Percentiles rank a stretch among this genome's conserved stretches.
phyloP scores from a whole-genome alignment of 192 early-diverging fungal genomes.

The Haplosporangium gracile region DNA sequence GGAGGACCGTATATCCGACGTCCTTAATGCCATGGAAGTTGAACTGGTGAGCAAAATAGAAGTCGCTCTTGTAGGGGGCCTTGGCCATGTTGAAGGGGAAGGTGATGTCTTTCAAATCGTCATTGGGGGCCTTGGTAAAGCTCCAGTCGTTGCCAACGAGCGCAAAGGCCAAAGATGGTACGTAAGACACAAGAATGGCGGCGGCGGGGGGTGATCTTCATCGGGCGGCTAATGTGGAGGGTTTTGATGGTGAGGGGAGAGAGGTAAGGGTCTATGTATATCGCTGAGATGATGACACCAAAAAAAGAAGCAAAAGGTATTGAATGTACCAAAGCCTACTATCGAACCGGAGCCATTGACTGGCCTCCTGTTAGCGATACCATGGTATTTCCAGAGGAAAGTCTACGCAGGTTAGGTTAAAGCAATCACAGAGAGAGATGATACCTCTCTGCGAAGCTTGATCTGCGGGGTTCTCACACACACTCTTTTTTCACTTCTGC shows the following conservation, averaged over 20 bases:
- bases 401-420: constrained; percentile 9
- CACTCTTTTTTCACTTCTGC: no score
- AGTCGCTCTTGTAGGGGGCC: constrained; percentile 27
- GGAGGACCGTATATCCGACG: constrained; percentile 18
- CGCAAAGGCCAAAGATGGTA: constrained; percentile 21
- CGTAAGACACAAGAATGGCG: constrained; percentile 12
- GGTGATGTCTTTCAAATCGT: constrained; percentile 27
- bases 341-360: background rate
- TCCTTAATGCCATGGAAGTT: background rate
- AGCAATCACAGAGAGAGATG: background rate
- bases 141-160: constrained; percentile 18
- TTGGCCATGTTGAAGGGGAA: constrained; percentile 38
- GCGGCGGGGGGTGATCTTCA: background rate
- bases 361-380: constrained; percentile 1
- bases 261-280: no score
- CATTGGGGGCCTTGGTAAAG: background rate
- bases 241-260: no score
- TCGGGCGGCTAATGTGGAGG: background rate
- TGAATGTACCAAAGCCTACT: no score
- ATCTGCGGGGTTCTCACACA: background rate
- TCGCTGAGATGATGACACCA: no score
- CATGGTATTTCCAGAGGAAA: background rate
- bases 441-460: constrained; percentile 2
- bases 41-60: constrained; percentile 34
- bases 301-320: no score